Evolutionary conservation across 176 grass and related monocot genomes (phyloP), one percentile per base, ranked within the genome.

Genomic region (Alloteropsis semialata): DNA sequence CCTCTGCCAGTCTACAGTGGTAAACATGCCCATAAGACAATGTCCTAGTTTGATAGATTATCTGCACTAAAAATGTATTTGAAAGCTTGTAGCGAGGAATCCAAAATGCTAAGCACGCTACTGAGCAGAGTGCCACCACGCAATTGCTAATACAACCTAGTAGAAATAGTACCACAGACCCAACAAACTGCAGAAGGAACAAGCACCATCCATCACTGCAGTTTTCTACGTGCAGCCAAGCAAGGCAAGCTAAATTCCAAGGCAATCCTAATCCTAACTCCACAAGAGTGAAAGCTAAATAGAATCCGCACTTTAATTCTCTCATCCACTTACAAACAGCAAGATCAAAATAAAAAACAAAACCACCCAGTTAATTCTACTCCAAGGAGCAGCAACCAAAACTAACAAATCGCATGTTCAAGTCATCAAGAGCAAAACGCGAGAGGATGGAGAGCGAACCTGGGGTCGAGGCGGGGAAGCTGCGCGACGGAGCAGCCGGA

Each of bases 1-100:
- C 90, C 78, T 76, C 84, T 21, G n/a, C 79, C 82, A 98, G 84
- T 86, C 92, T 98, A 80, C 27, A 48, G 85, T 19, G 55, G 67
- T 9, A 38, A 80, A 69, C 32, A 87, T 27, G 68, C n/a, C 6
- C 12, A 48, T 59, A 51, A 41, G 22, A 66, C 1, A 15, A 11
- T 10, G 28, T 55, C n/a, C 7, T 74, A 38, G 33, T 29, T 50
- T 37, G 29, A 9, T 79, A 22, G 44, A 56, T 56, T 77, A 65
- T 82, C 27, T 69, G 58, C 22, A 32, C 0, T 2, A 6, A 77
- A 65, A 44, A 62, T 18, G 53, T 22, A 81, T 67, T 81, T 27
- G 14, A 37, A 41, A 68, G 46, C 28, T 34, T 46, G 16, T 17
- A 5, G 12, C 3, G 9, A 80, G 1, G 21, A 3, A 56, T 39